Evolutionary conservation across 2,329 filamentous ascomycete genomes (phyloP).

Genomic region (Sporothrix globosa): DNA sequence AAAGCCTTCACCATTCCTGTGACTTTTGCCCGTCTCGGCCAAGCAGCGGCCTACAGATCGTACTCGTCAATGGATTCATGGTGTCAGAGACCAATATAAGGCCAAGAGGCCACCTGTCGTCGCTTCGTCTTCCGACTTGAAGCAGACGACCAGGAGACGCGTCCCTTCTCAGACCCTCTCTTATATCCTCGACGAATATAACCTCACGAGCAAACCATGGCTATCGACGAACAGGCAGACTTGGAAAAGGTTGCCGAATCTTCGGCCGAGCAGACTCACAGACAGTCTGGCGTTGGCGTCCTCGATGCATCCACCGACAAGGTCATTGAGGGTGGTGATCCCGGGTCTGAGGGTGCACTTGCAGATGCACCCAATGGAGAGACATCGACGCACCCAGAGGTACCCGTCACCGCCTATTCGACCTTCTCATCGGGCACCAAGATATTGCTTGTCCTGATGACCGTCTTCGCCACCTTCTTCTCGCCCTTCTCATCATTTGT

Average conservation of each 20-base stretch:
- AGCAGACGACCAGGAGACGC: background rate
- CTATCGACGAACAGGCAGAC: background rate
- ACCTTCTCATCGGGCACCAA: conserved; percentile 39
- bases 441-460: conserved; percentile 40
- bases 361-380: background rate
- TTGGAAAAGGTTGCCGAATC: background rate
- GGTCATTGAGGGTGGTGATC: background rate
- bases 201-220: background rate
- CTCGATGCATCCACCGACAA: background rate
- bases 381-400: background rate
- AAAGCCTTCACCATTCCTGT: background rate
- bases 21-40: conserved; percentile 11
- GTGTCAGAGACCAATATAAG: conserved; percentile 17
- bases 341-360: background rate
- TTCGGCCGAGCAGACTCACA: background rate
- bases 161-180: background rate
- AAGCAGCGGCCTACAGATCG: background rate
- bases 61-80: background rate
- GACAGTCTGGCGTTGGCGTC: background rate
- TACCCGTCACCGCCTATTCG: conserved; percentile 33
- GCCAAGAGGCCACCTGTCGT: background rate
- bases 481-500: conserved; percentile 45
- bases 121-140: background rate
- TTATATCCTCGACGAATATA: background rate
- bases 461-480: conserved; percentile 41